Evolutionary conservation across 1,139 yeast genomes (phyloP), one percentile per base, ranked within the genome.

Genomic region (Kurtzmaniella natalensis): DNA sequence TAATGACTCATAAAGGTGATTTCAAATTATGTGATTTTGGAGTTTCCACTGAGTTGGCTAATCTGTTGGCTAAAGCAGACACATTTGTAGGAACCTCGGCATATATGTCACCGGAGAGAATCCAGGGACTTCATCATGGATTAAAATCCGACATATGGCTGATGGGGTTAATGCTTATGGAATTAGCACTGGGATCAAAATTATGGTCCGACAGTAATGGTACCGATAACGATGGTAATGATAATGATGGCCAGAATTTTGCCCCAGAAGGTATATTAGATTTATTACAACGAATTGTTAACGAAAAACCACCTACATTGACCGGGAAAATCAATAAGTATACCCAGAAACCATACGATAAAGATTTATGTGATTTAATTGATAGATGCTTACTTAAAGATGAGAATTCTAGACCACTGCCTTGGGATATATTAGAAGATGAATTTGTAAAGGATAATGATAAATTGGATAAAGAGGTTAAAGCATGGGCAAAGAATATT

Each of bases 111-210:
- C 98, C 98, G 0, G 98, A 92, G 52, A 73, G 98, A 43, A 92
- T 92, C 37, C 96, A 87, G 59, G 98, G 98, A 9, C 86, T 87
- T 32, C 81, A 81, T 11, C 92, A 92, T 57, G 84, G 95, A 6
- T 84, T 89, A 17, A 88, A 89, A 48, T 89, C 95, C 22, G 98
- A 92, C 55, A 92, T 92, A 10, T 92, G 98, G 98, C 87, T 96
- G 1, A 65, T 89, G 50, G 98, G 98, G 1, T 65, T 92, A 30
- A 84, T 89, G 80, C 67, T 92, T 32, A 77, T 87, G 33, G 97
- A 92, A 55, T 65, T 92, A 36, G 92, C 96, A 1, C 76, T 85
- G 8, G 98, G 97, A 0, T 70, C 70, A 36, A 73, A 62, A 28
- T 65, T 59, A 30, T 70, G 68, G 83, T 38, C 47, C 11, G 70